Base-by-base conservation (phyloP, 2,329 filamentous ascomycete genomes). In the Boeremia exigua region DNA sequence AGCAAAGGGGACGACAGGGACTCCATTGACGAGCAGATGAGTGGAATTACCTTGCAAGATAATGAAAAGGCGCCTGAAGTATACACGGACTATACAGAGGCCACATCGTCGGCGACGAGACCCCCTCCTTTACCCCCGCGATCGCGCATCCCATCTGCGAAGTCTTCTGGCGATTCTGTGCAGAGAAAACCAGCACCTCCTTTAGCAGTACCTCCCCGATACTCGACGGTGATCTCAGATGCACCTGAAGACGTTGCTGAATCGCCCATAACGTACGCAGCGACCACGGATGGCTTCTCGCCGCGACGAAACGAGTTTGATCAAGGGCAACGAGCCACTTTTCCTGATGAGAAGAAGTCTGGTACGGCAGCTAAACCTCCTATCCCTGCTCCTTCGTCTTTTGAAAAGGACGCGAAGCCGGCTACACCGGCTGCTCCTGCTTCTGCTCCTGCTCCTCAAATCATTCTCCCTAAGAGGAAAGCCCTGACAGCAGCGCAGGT, bases 31-130 rank as follows among this genome's bases (percentile, higher is more conserved):
- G 75, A 78, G 48, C 78, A 77, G 54, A 67, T 65, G 44, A 67
- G 76, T 36, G 75, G 77, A 32, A 81, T 81, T 34, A 69, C 75
- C 6, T 67, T 81, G 37, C 67, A 77, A 48, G 79, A 80, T 47
- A 75, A 76, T 40, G 78, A 80, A 29, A 67, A 65, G 33, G 29
- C 54, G 4, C 54, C 57, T 28, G 59, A 49, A 42, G 52, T 37
- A 33, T 62, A 56, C 28, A 60, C 54, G 47, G 59, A 66, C 34
- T 63, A 64, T 15, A 56, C 52, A 6, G 34, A 62, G 38, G 53
- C 47, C 40, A 48, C 54, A 3, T 56, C 60, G 25, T 45, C 54
- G 12, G 48, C 60, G 19, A 60, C 56, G 14, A 39, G 60, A 34
- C 65, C 70, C 8, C 77, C 78, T 46, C 70, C 75, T 30, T 61